A percentile compares a stretch with the other conserved stretches of the same genome.
phyloP scores from a whole-genome alignment of 2,329 filamentous ascomycete genomes.

The Aspergillus sojae region DNA sequence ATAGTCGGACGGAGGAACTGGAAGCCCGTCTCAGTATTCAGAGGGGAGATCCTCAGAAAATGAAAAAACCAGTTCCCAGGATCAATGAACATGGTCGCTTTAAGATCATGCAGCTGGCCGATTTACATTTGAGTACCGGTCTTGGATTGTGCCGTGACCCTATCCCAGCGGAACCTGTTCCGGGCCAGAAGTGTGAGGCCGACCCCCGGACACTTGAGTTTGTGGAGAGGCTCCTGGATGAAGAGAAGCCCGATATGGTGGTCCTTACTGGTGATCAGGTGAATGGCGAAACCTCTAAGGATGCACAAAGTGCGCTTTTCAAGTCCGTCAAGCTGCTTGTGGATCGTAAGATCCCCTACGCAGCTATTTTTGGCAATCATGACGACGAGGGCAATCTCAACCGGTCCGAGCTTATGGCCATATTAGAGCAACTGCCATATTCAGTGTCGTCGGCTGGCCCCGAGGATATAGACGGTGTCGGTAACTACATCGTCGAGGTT shows the following conservation, averaged over 20 bases:
- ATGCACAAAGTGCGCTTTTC: constrained; percentile 90
- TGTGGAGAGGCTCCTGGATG: constrained; percentile 77
- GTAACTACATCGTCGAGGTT: constrained; percentile 93
- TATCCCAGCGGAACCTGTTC: constrained; percentile 72
- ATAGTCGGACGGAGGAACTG: constrained; percentile 61
- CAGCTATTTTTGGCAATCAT: constrained; percentile 95
- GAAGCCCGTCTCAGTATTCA: constrained; percentile 78
- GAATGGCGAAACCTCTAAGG: constrained; percentile 88
- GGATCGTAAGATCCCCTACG: constrained; percentile 86
- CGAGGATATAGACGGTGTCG: constrained; percentile 81
- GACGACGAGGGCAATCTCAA: constrained; percentile 87
- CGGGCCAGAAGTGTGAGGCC: constrained; percentile 77
- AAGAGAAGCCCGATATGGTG: constrained; percentile 91
- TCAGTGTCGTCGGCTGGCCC: constrained; percentile 86
- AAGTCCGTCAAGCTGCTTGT: constrained; percentile 86
- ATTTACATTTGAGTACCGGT: constrained; percentile 90
- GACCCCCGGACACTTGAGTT: constrained; percentile 92
- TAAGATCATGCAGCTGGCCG: constrained; percentile 96
- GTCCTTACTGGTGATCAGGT: constrained; percentile 93
- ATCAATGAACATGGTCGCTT: constrained; percentile 90
- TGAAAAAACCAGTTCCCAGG: constrained; percentile 71
- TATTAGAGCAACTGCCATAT: constrained; percentile 85
- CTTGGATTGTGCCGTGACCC: constrained; percentile 83
- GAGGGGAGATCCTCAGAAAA: constrained; percentile 66
- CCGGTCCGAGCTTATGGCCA: constrained; percentile 76